These are phyloP conservation scores for Talaromyces verruculosus DNA, from an alignment of 2,329 filamentous ascomycete genomes.

Conservation along the genomic window DNA sequence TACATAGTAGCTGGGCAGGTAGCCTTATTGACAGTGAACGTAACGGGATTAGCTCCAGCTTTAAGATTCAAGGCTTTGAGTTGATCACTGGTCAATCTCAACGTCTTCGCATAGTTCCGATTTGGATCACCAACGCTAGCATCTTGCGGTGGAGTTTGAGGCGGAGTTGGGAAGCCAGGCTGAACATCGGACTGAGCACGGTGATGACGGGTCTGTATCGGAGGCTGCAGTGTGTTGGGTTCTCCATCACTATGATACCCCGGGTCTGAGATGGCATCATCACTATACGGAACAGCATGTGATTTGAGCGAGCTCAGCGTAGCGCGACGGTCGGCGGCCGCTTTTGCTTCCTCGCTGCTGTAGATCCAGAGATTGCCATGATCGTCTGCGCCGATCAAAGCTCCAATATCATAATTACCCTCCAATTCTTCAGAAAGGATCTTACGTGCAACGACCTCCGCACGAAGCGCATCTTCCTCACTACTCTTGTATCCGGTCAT, in stretches of 20 bases:
- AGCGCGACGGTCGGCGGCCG: slow-evolving; percentile 71
- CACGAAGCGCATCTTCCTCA: slow-evolving; percentile 86
- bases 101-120: slow-evolving; percentile 92
- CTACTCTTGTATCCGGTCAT: slow-evolving; percentile 96
- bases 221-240: slow-evolving; percentile 67
- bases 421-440: slow-evolving; percentile 90
- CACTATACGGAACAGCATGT: slow-evolving; percentile 52
- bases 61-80: slow-evolving; percentile 81
- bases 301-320: slow-evolving; percentile 54
- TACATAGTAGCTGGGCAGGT: slow-evolving; percentile 93
- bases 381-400: slow-evolving; percentile 91
- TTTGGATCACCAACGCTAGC: slow-evolving; percentile 64
- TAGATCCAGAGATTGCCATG: slow-evolving; percentile 99
- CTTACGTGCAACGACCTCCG: slow-evolving; percentile 89
- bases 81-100: slow-evolving; percentile 92
- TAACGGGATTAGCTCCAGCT: slow-evolving; percentile 86
- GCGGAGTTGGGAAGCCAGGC: slow-evolving; percentile 62
- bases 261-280: slow-evolving; percentile 87
- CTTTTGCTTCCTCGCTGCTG: slow-evolving; percentile 93
- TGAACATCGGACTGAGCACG: slow-evolving; percentile 68
- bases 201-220: slow-evolving; percentile 47
- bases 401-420: slow-evolving; percentile 93
- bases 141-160: slow-evolving; percentile 52
- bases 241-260: slow-evolving; percentile 90
- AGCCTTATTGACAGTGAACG: slow-evolving; percentile 92